Evolutionary conservation across 805 yeast genomes (phyloP).

Genomic region (Millerozyma miso): DNA sequence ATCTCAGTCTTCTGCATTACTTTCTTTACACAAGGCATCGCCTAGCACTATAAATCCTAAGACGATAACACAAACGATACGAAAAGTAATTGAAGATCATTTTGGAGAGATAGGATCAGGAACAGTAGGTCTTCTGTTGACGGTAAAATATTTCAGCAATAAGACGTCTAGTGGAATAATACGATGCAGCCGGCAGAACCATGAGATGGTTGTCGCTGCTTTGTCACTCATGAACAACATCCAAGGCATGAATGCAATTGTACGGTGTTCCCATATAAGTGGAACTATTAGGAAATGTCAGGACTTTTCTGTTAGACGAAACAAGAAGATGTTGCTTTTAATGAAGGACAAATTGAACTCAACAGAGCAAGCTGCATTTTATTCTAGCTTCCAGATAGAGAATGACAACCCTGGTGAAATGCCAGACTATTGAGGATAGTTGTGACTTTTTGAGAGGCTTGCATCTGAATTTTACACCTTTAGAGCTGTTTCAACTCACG

Average conservation of each 20-base stretch:
- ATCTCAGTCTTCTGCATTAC: slow-evolving; percentile 34
- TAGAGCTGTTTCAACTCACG: too few relatives aligned
- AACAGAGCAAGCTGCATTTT: not conserved
- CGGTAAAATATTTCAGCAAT: slow-evolving; percentile 75
- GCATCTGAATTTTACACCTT: too few relatives aligned
- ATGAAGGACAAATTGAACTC: slow-evolving; percentile 6
- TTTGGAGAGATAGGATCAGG: slow-evolving; percentile 83
- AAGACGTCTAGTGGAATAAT: slow-evolving; percentile 82
- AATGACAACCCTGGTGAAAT: slow-evolving; percentile 1
- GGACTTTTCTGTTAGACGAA: slow-evolving; percentile 51
- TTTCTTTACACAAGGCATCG: slow-evolving; percentile 49
- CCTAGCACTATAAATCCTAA: slow-evolving; percentile 47
- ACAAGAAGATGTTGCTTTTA: slow-evolving; percentile 35
- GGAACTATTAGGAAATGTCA: slow-evolving; percentile 89
- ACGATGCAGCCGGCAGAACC: slow-evolving; percentile 66
- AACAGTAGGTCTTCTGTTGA: slow-evolving; percentile 51
- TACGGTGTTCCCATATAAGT: slow-evolving; percentile 66
- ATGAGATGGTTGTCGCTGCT: slow-evolving; percentile 62
- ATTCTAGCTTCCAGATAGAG: slow-evolving; percentile 5
- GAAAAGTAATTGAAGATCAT: slow-evolving; percentile 52
- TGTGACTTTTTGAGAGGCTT: too few relatives aligned
- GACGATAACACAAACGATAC: slow-evolving; percentile 48
- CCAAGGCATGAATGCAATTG: slow-evolving; percentile 45
- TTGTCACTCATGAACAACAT: slow-evolving; percentile 51
- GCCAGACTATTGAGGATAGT: not conserved